phyloP scores from a whole-genome alignment of 2,329 filamentous ascomycete species.

The Aspergillus caelatus region DNA sequence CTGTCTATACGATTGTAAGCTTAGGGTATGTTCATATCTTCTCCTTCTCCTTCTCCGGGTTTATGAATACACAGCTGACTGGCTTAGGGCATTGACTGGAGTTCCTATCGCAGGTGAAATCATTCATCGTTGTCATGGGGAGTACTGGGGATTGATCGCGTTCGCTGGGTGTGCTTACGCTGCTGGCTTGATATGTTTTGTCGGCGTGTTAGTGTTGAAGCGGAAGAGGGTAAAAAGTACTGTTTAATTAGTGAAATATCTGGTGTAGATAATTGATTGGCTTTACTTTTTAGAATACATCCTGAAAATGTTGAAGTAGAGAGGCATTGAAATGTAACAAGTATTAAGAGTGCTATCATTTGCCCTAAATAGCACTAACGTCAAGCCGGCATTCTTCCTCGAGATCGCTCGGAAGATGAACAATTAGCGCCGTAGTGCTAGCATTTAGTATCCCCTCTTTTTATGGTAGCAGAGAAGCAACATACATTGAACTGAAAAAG shows the following conservation, averaged over 20 bases:
- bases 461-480: too few species aligned
- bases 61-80: not conserved
- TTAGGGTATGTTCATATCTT: conserved; percentile 19
- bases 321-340: too few species aligned
- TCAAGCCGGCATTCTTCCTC: too few species aligned
- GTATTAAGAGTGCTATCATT: too few species aligned
- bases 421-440: too few species aligned
- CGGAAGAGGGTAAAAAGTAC: not conserved
- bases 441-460: too few species aligned
- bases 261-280: not conserved
- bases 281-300: not conserved
- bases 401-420: too few species aligned
- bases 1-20: conserved; percentile 35
- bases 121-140: conserved; percentile 30
- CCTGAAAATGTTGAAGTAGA: too few species aligned
- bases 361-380: too few species aligned
- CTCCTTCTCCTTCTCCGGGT: not conserved
- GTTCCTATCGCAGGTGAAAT: conserved; percentile 32
- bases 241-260: not conserved
- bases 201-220: conserved; percentile 15
- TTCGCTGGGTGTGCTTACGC: conserved; percentile 27
- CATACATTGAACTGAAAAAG: too few species aligned
- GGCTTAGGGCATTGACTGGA: conserved; percentile 25
- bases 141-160: conserved; percentile 31
- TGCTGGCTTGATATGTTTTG: conserved; percentile 21